Evolutionary conservation across 495 filamentous ascomycete genomes (phyloP).

Genomic region (Rhypophila decipiens): DNA sequence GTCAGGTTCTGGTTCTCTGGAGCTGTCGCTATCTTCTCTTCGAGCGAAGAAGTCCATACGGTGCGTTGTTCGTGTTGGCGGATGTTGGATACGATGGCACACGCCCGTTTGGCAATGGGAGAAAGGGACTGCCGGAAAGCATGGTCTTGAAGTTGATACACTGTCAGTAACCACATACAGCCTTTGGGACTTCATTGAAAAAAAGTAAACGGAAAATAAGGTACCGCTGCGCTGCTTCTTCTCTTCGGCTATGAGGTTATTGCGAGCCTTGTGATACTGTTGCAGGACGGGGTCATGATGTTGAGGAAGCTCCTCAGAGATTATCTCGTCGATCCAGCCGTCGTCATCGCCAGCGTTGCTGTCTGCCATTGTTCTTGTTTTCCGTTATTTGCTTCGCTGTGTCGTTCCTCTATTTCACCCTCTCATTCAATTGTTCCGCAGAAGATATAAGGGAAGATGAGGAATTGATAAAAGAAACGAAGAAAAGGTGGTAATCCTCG

Average conservation of each 20-base stretch:
- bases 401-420: background rate
- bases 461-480: background rate
- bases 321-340: slow-evolving; percentile 44
- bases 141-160: slow-evolving; percentile 40
- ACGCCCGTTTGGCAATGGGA: slow-evolving; percentile 56
- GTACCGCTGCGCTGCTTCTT: slow-evolving; percentile 74
- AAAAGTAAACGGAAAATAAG: background rate
- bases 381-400: background rate
- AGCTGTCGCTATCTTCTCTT: slow-evolving; percentile 53
- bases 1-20: slow-evolving; percentile 34
- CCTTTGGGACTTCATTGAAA: too few species aligned
- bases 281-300: slow-evolving; percentile 66
- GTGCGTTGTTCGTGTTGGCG: slow-evolving; percentile 65
- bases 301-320: slow-evolving; percentile 45
- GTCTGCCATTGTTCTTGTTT: background rate
- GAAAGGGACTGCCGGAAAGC: slow-evolving; percentile 41
- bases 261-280: slow-evolving; percentile 69
- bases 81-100: slow-evolving; percentile 70
- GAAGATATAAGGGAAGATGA: background rate
- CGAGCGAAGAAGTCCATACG: slow-evolving; percentile 64
- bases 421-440: background rate
- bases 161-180: too few species aligned
- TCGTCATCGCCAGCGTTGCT: slow-evolving; percentile 20
- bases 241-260: slow-evolving; percentile 72
- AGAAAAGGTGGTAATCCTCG: background rate